Conservation (phyloP, 345 rosid genomes). For the rapeseed (Brassica napus) region Da-Ae NC_063435.1:11410001-11410500, state of each 20-base stretch:
- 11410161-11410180: constrained; percentile 5
- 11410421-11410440: neutral
- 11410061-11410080: neutral
- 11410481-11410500: neutral
- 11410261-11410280: constrained; percentile 31
- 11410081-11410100: constrained; percentile 8
- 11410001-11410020: constrained; percentile 84
- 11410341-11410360: constrained; percentile 22
- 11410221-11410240: constrained; percentile 43
- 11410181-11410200: constrained; percentile 21
- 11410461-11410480: neutral
- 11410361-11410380: constrained; percentile 14
- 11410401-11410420: neutral
- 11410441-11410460: neutral
- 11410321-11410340: constrained; percentile 37
- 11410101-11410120: constrained; percentile 19
- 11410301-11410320: constrained; percentile 61
- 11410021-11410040: constrained; percentile 87
- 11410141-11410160: neutral
- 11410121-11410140: constrained; percentile 24
- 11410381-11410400: neutral
- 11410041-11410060: constrained; percentile 75
- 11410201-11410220: constrained; percentile 36
- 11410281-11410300: constrained; percentile 66
- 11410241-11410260: constrained; percentile 37